Evolutionary conservation across 352 stramenopile genomes (phyloP).

Genomic region (Phytophthora meadii): DNA sequence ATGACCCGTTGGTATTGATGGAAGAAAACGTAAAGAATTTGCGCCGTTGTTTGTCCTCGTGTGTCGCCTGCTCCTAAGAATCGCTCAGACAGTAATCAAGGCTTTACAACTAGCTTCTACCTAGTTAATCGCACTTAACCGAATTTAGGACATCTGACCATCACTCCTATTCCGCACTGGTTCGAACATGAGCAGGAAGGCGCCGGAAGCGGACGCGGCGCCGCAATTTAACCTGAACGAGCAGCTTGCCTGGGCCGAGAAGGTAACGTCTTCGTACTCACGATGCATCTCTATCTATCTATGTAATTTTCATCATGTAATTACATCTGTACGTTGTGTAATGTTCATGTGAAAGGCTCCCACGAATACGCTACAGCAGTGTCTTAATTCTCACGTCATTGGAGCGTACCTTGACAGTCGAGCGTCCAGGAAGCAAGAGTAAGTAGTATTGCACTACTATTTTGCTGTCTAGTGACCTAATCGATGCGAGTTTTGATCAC

Average conservation of each 20-base stretch:
- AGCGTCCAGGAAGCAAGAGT: slow-evolving; percentile 53
- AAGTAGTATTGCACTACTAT: slow-evolving; percentile 8
- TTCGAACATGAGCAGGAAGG: slow-evolving; percentile 29
- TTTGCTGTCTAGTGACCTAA: neutral
- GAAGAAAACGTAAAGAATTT: too few relatives aligned
- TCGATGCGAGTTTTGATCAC: slow-evolving; percentile 2
- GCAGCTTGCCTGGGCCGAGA: slow-evolving; percentile 68
- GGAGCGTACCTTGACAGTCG: slow-evolving; percentile 72
- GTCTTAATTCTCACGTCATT: slow-evolving; percentile 84
- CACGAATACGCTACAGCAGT: slow-evolving; percentile 67
- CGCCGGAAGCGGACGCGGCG: slow-evolving; percentile 5
- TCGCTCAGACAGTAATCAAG: too few relatives aligned
- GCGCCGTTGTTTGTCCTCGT: too few relatives aligned
- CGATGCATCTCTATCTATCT: slow-evolving; percentile 4
- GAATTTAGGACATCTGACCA: slow-evolving; percentile 13
- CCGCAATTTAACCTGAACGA: slow-evolving; percentile 64
- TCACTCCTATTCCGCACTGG: slow-evolving; percentile 39
- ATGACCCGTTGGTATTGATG: too few relatives aligned
- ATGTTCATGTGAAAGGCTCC: slow-evolving; percentile 19
- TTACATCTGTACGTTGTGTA: neutral
- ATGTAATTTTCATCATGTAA: slow-evolving; percentile 8
- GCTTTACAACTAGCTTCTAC: too few relatives aligned
- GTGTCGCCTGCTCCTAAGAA: too few relatives aligned
- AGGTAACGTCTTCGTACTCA: slow-evolving; percentile 41
- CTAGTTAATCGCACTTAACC: too few relatives aligned